Conservation (phyloP, 495 filamentous ascomycete genomes). For the Penicilliopsis zonata region DNA sequence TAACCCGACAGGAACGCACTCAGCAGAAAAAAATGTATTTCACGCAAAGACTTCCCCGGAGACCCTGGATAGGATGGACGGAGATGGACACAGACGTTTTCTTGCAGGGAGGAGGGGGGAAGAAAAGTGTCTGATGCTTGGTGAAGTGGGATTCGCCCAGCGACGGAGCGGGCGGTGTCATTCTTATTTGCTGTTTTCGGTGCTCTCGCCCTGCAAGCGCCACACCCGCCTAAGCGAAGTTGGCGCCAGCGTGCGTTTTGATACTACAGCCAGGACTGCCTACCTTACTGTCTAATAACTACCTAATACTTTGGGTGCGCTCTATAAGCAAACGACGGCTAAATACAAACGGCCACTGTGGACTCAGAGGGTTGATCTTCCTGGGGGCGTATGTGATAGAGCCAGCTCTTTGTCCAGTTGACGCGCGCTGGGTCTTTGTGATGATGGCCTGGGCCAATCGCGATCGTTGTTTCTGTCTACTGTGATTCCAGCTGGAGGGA, state of each 20-base stretch:
- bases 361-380: too few relatives aligned
- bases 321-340: too few relatives aligned
- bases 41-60: constrained; percentile 7
- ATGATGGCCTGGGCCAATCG: background rate
- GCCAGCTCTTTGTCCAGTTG: too few relatives aligned
- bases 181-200: constrained; percentile 11
- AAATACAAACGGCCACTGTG: too few relatives aligned
- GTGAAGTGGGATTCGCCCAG: constrained; percentile 13
- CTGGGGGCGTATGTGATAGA: too few relatives aligned
- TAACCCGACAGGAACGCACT: constrained; percentile 1
- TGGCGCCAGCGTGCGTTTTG: constrained; percentile 13
- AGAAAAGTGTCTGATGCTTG: constrained; percentile 15
- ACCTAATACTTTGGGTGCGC: too few relatives aligned
- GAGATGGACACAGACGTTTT: too few relatives aligned
- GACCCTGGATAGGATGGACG: constrained; percentile 8
- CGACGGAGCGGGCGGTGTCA: constrained; percentile 7
- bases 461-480: too few relatives aligned
- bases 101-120: too few relatives aligned
- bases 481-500: too few relatives aligned
- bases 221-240: constrained; percentile 18
- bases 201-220: constrained; percentile 5
- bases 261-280: too few relatives aligned
- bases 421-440: constrained; percentile 1
- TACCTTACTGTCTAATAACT: too few relatives aligned
- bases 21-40: constrained; percentile 5